Base-by-base conservation (phyloP, 495 filamentous ascomycete species). In the Penicillium atrosanguineum region DNA sequence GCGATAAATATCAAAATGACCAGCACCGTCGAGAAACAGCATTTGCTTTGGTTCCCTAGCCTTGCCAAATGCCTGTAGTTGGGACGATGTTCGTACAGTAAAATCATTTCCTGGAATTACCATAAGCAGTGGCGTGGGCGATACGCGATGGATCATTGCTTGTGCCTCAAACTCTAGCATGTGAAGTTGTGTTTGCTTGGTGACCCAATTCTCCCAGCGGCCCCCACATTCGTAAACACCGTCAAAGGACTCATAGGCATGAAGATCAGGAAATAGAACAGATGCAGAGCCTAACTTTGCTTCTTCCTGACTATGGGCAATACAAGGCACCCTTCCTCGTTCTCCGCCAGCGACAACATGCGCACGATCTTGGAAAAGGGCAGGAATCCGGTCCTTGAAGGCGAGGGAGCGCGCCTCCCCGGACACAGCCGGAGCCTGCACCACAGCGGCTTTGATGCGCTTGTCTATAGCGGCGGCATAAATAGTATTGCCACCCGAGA, bases 401-500 rank as follows among this genome's bases (percentile, higher is more conserved):
- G 47, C 47, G 6, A 51, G 23, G 7, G 53, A 50, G 20, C 47
- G 53, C 5, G 61, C 55, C 36, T 53, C 45, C 23, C 54, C 7
- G 7, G 26, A 28, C 4, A 28, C 26, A 4, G 26, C 7, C 4
- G 65, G 66, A 9, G 46, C 52, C 44, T 73, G 68, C 15, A 56
- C 51, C 12, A 74, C 45, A 12, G 61, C 67, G 3, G 65, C 67
- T 50, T 71, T 73, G 38, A 73, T 60, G 0, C 69, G 56, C 37
- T 57, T 60, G 50, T 75, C 70, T 3, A 66, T 54, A 29, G 72
- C 70, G 1, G 61, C 69, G 12, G 67, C 69, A 9, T 28, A 40
- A 0, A 72, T 3, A 12, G 57, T 64, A 61, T 67, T 44, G 2
- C 67, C 70, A 5, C 67, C 72, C 36, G 52, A 59, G 48, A 68